These are phyloP conservation scores for Starmerella bombi DNA, from an alignment of 805 yeast genomes.

Conservation along the genomic window DNA sequence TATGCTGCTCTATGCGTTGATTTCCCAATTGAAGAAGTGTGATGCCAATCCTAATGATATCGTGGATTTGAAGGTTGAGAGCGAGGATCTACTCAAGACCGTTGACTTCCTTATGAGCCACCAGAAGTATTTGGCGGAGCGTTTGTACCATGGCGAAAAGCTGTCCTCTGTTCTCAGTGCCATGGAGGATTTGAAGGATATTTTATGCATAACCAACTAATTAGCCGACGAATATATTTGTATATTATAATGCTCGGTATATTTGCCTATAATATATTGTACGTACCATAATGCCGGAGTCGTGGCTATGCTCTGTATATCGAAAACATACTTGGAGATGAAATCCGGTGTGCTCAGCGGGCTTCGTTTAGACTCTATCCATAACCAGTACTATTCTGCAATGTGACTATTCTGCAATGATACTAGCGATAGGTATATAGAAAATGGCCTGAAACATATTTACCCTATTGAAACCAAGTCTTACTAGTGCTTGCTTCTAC, in stretches of 20 bases:
- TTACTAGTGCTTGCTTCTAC: no score
- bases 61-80: constrained; percentile 23
- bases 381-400: no score
- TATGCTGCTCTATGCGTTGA: constrained; percentile 51
- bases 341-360: background rate
- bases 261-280: background rate
- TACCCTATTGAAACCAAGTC: no score
- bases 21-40: constrained; percentile 35
- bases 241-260: background rate
- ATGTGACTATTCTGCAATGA: no score
- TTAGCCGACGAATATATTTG: background rate
- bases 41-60: constrained; percentile 19
- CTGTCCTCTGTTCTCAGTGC: constrained; percentile 5
- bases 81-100: constrained; percentile 46
- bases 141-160: constrained; percentile 6
- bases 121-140: constrained; percentile 52
- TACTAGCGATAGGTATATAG: no score
- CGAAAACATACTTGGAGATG: background rate
- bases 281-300: no score
- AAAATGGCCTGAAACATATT: no score
- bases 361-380: background rate
- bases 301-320: no score
- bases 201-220: background rate
- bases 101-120: constrained; percentile 67
- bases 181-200: constrained; percentile 5